Evolutionary conservation across 2,329 filamentous ascomycete genomes (phyloP), one percentile per base, ranked within the genome.

Genomic region (Aspergillus puulaauensis): DNA sequence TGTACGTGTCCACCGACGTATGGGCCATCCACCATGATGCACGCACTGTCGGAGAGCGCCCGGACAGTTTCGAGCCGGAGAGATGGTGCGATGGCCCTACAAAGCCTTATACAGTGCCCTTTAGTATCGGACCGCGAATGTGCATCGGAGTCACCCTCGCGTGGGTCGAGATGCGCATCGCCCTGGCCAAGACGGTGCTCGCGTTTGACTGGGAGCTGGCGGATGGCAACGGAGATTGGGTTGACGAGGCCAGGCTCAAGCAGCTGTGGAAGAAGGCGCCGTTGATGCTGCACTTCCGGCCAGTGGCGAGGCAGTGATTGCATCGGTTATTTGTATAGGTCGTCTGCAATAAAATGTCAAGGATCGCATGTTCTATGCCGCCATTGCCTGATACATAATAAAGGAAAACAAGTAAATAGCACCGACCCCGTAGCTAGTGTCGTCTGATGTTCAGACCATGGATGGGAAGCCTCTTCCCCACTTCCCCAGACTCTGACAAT

Each of bases 71-170:
- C n/a, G 17, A 27, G 45, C 45, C 45, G 2, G 45, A 48, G 31
- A 27, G 45, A n/a, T 48, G 45, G 45, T 48, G 45, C 45, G 45
- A 48, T 19, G n/a, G 6, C n/a, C 15, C 44, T 8, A 8, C 8
- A 17, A 48, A 48, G 45, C 45, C 45, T n/a, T 48, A 48, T 14
- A 48, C 45, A 9, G 45, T 48, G 3, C 45, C 45, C 1, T 48
- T 48, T 48, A 48, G 45, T 11, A 48, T 48, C 45, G 45, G 45
- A 6, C 45, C 45, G n/a, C 45, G 45, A n/a, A 48, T 48, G 45
- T 48, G 45, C 17, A 48, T 48, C 21, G 45, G 45, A 2, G 45
- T 48, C 8, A 48, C 45, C 3, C 45, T 48, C 9, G 45, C 45
- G 27, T 48, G 45, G 45, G 45, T 48, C 14, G 45, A 48, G 31